phyloP scores from a whole-genome alignment of 2,329 filamentous ascomycete species.

The Cadophora sp. region DNA sequence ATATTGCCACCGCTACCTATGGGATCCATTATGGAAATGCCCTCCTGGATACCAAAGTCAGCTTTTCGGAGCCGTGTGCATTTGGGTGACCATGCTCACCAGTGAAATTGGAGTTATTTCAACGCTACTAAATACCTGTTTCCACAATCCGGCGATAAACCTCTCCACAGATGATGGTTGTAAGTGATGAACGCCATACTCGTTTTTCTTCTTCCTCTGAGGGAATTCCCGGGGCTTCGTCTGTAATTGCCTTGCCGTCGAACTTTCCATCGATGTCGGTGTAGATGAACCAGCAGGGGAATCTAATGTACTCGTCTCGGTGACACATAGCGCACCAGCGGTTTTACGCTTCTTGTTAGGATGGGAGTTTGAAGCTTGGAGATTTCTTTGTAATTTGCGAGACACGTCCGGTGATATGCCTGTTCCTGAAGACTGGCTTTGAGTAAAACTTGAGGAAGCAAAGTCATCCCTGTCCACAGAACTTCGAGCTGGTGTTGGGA shows the following conservation, averaged over 20 bases:
- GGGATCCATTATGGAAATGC: not conserved
- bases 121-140: constrained; percentile 19
- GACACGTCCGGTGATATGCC: not conserved
- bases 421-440: not conserved
- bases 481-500: constrained; percentile 1
- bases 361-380: not conserved
- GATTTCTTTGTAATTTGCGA: not conserved
- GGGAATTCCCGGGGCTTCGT: constrained; percentile 19
- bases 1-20: not conserved
- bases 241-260: constrained; percentile 14
- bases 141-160: constrained; percentile 17
- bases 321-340: not conserved
- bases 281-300: not conserved
- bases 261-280: not conserved
- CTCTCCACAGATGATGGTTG: constrained; percentile 16
- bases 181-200: constrained; percentile 16
- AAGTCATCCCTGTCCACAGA: constrained; percentile 4
- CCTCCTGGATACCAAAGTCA: not conserved
- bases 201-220: constrained; percentile 18
- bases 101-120: not conserved
- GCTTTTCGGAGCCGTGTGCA: not conserved
- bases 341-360: constrained; percentile 3
- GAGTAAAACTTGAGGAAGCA: not conserved
- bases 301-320: not conserved
- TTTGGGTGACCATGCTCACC: not conserved